phyloP scores from a whole-genome alignment of 225 moss, liverwort and hornwort species.

The Physcomitrellopsis africana region DNA sequence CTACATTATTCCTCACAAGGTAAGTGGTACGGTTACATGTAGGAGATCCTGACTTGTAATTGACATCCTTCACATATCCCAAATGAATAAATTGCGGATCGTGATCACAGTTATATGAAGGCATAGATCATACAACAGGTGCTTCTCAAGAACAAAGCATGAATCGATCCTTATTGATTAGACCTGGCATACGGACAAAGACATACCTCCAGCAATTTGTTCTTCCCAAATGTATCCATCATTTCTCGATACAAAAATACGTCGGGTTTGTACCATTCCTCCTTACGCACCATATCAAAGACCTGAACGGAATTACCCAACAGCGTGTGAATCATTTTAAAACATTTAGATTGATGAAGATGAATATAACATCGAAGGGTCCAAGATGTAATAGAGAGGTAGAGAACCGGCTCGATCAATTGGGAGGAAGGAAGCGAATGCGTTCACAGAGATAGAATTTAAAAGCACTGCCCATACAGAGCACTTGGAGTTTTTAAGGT shows the following conservation, averaged over 20 bases:
- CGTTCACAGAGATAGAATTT: neutral
- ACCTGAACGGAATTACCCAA: conserved; percentile 39
- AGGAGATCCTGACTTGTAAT: neutral
- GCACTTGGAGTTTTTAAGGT: conserved; percentile 9
- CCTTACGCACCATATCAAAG: conserved; percentile 62
- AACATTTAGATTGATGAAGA: neutral
- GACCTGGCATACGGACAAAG: conserved; percentile 22
- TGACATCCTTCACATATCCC: too few species aligned
- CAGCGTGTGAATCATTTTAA: neutral
- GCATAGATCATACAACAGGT: conserved; percentile 12
- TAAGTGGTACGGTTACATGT: neutral
- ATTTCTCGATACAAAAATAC: conserved; percentile 63
- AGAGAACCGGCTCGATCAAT: conserved; percentile 4
- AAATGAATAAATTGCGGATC: too few species aligned
- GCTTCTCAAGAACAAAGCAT: conserved; percentile 4
- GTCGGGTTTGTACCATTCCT: conserved; percentile 73
- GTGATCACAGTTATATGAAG: neutral
- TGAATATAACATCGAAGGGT: too few species aligned
- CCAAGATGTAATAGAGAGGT: neutral
- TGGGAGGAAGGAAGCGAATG: conserved; percentile 14
- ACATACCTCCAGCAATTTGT: conserved; percentile 51
- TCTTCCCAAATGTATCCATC: conserved; percentile 66
- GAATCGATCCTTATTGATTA: conserved; percentile 12
- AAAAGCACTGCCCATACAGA: neutral
- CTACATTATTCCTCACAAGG: neutral